Evolutionary conservation across 768 basidiomycete genomes (phyloP).

Genomic region (Gloeostereum incarnatum): DNA sequence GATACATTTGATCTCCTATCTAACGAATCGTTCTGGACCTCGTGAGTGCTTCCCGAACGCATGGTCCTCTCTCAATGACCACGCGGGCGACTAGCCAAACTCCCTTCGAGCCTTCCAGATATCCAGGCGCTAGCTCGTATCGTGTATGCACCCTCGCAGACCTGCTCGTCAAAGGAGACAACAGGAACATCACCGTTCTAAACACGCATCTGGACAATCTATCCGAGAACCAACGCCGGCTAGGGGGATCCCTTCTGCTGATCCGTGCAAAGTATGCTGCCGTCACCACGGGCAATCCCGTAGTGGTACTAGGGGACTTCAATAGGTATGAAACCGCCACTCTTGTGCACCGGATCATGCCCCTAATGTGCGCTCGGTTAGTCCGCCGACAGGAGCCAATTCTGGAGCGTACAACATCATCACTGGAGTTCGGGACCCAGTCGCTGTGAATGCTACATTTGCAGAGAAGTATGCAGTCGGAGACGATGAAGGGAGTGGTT

Average conservation of each 20-base stretch:
- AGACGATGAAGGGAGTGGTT: slow-evolving; percentile 20
- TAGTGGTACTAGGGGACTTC: slow-evolving; percentile 46
- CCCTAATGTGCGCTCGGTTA: slow-evolving; percentile 10
- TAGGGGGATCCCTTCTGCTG: slow-evolving; percentile 43
- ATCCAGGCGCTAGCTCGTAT: slow-evolving; percentile 39
- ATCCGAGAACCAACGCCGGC: slow-evolving; percentile 39
- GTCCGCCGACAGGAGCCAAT: slow-evolving; percentile 31
- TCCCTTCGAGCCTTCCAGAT: slow-evolving; percentile 38
- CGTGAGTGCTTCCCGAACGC: slow-evolving; percentile 24
- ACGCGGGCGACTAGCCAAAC: slow-evolving; percentile 21
- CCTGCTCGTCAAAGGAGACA: slow-evolving; percentile 17
- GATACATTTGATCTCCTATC: slow-evolving; percentile 24
- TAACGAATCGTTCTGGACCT: slow-evolving; percentile 48
- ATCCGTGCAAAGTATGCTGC: slow-evolving; percentile 41
- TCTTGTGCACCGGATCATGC: not conserved
- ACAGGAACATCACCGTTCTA: slow-evolving; percentile 26
- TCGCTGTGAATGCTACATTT: slow-evolving; percentile 32
- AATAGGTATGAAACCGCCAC: slow-evolving; percentile 25
- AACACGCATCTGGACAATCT: slow-evolving; percentile 49
- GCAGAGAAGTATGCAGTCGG: slow-evolving; percentile 27
- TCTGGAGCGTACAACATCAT: slow-evolving; percentile 42
- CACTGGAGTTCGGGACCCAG: slow-evolving; percentile 30
- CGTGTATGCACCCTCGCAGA: slow-evolving; percentile 39
- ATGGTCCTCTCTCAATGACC: not conserved
- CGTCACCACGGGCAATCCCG: slow-evolving; percentile 23